Conservation (phyloP, 352 stramenopile genomes). For the Phytophthora idaei region DNA sequence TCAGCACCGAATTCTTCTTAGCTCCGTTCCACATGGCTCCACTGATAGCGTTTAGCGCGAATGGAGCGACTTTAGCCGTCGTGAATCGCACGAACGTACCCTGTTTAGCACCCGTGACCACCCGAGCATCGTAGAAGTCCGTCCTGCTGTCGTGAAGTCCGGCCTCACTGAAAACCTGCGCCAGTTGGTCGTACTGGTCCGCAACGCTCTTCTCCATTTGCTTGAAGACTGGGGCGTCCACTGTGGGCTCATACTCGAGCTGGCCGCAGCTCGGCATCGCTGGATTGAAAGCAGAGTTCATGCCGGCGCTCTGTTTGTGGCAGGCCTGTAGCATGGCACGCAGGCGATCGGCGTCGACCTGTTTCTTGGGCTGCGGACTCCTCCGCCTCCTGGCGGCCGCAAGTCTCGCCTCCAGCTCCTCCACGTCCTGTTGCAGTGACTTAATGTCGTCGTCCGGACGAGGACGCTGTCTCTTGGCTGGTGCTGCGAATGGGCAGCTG, state of each 20-base stretch:
- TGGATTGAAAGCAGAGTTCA: not conserved
- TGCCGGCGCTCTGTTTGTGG: constrained; percentile 1
- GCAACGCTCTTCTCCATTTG: constrained; percentile 27
- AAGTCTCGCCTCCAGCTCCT: constrained; percentile 30
- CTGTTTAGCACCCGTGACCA: constrained; percentile 28
- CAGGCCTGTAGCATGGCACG: constrained; percentile 27
- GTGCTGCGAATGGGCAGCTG: constrained; percentile 24
- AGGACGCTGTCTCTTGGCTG: constrained; percentile 5
- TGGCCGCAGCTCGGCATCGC: constrained; percentile 1
- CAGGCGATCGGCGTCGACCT: constrained; percentile 14
- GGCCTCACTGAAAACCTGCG: constrained; percentile 34
- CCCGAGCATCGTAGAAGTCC: constrained; percentile 20
- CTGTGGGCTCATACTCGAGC: constrained; percentile 34
- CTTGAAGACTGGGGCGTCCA: constrained; percentile 28
- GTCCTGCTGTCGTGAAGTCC: constrained; percentile 27
- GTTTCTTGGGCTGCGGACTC: constrained; percentile 6
- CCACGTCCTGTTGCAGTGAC: constrained; percentile 32
- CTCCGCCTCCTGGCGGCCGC: constrained; percentile 16
- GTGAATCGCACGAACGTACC: constrained; percentile 44
- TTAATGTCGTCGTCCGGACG: constrained; percentile 22
- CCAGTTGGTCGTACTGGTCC: constrained; percentile 31
- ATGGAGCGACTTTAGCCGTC: constrained; percentile 35
- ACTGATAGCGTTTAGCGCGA: constrained; percentile 27
- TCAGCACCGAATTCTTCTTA: constrained; percentile 31
- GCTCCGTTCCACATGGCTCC: constrained; percentile 28